Conservation (phyloP, 306 rosid species). For the Luffa acutangula region DNA sequence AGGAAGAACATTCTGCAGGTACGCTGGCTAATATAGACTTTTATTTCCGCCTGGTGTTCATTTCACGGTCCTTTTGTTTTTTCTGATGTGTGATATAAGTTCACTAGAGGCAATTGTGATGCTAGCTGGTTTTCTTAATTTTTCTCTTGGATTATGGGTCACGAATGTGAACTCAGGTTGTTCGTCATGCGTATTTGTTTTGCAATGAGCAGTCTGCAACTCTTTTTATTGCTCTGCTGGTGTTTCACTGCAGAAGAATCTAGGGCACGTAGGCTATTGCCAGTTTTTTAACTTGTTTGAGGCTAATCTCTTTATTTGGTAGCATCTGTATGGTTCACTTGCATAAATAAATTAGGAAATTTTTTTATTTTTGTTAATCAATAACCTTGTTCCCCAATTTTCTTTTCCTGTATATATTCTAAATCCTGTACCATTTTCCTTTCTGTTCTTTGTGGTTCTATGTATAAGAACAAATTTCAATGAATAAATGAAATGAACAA, state of each 20-base stretch:
- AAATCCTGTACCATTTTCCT: not conserved
- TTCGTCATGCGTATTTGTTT: not conserved
- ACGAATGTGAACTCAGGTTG: not conserved
- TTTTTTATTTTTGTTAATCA: not conserved
- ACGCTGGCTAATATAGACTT: not conserved
- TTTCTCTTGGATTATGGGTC: not conserved
- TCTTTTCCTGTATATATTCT: not conserved
- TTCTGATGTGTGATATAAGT: not conserved
- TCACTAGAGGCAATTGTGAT: not conserved
- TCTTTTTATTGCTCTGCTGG: not conserved
- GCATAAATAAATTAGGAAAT: not conserved
- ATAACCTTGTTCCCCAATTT: not conserved
- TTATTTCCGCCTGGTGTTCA: not conserved
- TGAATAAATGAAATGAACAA: not conserved
- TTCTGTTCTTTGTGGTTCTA: not conserved
- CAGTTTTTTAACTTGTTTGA: not conserved
- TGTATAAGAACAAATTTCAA: not conserved
- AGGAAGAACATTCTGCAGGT: conserved; percentile 74
- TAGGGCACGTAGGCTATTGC: not conserved
- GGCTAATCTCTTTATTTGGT: not conserved
- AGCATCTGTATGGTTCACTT: not conserved
- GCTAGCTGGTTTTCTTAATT: not conserved
- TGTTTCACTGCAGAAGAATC: not conserved
- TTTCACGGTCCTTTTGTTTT: not conserved
- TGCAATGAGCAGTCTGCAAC: not conserved